Evolutionary conservation across 306 rosid species (phyloP).

Genomic region (Inga oerstediana): DNA sequence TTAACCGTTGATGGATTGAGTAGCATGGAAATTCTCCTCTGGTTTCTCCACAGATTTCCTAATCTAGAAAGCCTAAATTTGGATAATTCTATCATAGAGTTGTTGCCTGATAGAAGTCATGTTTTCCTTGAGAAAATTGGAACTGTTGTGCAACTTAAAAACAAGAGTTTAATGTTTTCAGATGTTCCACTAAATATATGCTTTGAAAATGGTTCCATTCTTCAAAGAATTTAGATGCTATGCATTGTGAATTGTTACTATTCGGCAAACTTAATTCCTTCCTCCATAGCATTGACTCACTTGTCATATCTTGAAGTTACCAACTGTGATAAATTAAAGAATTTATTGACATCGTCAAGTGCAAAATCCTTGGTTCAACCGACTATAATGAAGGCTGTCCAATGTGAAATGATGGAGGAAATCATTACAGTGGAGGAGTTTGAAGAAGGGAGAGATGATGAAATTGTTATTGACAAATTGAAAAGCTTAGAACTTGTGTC

Average conservation of each 20-base stretch:
- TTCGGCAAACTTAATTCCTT: not conserved
- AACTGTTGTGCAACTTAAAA: slow-evolving; percentile 15
- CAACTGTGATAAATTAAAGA: not conserved
- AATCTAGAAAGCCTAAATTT: not conserved
- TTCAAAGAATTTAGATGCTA: slow-evolving; percentile 19
- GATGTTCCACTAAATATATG: not conserved
- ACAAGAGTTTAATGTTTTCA: not conserved
- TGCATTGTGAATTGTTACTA: not conserved
- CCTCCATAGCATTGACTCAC: not conserved
- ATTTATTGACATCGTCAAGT: slow-evolving; percentile 29
- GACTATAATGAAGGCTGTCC: not conserved
- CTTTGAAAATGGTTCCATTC: not conserved
- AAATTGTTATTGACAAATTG: slow-evolving; percentile 12
- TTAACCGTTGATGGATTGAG: not conserved
- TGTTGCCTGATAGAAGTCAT: not conserved
- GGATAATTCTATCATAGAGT: not conserved
- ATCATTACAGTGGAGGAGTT: not conserved
- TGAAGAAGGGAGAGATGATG: not conserved
- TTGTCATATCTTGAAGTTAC: slow-evolving; percentile 14
- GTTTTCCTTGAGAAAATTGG: not conserved
- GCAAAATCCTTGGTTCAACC: slow-evolving; percentile 27
- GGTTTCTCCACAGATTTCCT: too few species aligned
- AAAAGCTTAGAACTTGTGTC: slow-evolving; percentile 1
- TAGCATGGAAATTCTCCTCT: not conserved
- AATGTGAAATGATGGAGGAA: not conserved